Conservation (phyloP, 2,329 filamentous ascomycete genomes). For the Ceratocystiopsis sp. region DNA sequence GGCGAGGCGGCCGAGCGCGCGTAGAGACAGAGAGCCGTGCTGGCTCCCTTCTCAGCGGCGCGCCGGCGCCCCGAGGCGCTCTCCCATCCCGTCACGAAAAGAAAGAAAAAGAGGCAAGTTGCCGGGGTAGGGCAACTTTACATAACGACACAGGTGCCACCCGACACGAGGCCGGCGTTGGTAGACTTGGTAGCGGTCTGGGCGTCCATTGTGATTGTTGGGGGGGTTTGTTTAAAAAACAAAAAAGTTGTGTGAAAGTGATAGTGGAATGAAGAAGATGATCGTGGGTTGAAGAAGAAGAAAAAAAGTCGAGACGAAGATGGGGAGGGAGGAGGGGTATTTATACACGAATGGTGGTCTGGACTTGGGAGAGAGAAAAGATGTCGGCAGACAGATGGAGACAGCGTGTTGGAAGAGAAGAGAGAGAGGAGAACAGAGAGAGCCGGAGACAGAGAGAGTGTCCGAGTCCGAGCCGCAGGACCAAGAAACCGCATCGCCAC, state of each 20-base stretch:
- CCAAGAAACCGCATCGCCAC: too few species aligned
- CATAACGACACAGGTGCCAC: conserved; percentile 18
- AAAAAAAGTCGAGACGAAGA: conserved; percentile 1
- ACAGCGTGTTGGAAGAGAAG: not conserved
- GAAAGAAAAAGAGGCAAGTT: too few species aligned
- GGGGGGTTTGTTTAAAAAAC: not conserved
- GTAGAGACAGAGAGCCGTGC: too few species aligned
- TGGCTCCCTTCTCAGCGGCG: too few species aligned
- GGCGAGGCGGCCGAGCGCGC: too few species aligned
- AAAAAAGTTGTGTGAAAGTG: conserved; percentile 7
- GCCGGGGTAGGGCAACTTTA: conserved; percentile 11
- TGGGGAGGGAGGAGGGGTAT: conserved; percentile 1
- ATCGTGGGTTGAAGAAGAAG: not conserved
- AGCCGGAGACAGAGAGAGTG: too few species aligned
- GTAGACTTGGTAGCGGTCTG: conserved; percentile 7
- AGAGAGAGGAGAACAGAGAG: not conserved
- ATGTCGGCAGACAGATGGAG: not conserved
- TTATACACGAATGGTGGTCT: conserved; percentile 9
- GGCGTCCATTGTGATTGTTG: conserved; percentile 8
- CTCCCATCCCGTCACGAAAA: too few species aligned
- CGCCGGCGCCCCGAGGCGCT: too few species aligned
- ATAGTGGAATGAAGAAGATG: conserved; percentile 10
- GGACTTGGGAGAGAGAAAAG: not conserved
- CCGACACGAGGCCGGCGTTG: conserved; percentile 13
- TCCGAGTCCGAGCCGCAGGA: too few species aligned